phyloP scores from a whole-genome alignment of 306 rosid genomes.

The Crataegus laevigata region DNA sequence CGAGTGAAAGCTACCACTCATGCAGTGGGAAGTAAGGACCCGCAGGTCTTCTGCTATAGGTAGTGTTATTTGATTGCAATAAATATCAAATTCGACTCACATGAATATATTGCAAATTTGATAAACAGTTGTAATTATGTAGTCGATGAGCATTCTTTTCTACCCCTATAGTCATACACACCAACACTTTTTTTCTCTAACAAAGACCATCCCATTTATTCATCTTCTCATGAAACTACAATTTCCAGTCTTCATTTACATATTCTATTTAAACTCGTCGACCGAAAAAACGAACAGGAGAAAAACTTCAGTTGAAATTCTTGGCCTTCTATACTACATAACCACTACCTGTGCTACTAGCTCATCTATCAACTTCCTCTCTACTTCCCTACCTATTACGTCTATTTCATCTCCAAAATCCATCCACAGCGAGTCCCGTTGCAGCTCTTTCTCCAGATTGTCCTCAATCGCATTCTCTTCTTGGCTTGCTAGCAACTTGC shows the following conservation, averaged over 20 bases:
- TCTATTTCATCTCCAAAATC: slow-evolving; percentile 48
- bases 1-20: too few species aligned
- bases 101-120: too few species aligned
- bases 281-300: slow-evolving; percentile 11
- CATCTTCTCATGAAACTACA: slow-evolving; percentile 43
- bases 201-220: slow-evolving; percentile 31
- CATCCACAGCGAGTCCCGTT: slow-evolving; percentile 47
- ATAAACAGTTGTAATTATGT: not conserved
- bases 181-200: not conserved
- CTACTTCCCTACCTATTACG: slow-evolving; percentile 58
- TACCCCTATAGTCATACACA: not conserved
- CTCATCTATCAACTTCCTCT: slow-evolving; percentile 53
- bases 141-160: not conserved
- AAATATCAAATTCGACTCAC: too few species aligned
- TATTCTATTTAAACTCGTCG: slow-evolving; percentile 11
- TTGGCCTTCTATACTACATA: slow-evolving; percentile 24
- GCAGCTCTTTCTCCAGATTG: slow-evolving; percentile 42
- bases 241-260: slow-evolving; percentile 43
- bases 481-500: slow-evolving; percentile 33
- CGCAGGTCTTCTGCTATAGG: too few species aligned
- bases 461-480: slow-evolving; percentile 43
- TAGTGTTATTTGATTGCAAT: too few species aligned
- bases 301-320: slow-evolving; percentile 18
- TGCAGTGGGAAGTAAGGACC: too few species aligned
- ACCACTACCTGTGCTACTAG: slow-evolving; percentile 52